phyloP scores from a whole-genome alignment of 441 rosid species.

The Biscutella laevigata region DNA sequence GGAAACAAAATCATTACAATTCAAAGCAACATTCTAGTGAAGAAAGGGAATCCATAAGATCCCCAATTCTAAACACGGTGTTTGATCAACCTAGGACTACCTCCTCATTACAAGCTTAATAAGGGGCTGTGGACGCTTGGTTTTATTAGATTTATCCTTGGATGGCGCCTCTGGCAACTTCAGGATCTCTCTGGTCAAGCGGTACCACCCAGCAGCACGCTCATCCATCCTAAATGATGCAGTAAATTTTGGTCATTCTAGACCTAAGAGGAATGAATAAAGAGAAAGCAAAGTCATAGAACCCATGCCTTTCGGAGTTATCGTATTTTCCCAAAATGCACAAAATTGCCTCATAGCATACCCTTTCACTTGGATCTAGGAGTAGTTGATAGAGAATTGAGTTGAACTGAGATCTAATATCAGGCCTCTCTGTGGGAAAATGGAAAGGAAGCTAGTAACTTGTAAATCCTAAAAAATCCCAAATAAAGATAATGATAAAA shows the following conservation, averaged over 20 bases:
- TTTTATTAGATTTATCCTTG: constrained; percentile 78
- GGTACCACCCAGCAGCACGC: constrained; percentile 98
- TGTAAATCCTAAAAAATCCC: neutral
- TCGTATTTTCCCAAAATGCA: constrained; percentile 86
- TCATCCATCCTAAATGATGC: constrained; percentile 71
- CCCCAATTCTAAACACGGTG: constrained; percentile 1
- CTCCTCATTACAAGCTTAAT: constrained; percentile 99
- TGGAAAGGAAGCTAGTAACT: constrained; percentile 13
- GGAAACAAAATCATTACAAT: constrained; percentile 6
- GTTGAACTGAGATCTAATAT: constrained; percentile 87
- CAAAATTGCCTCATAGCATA: constrained; percentile 92
- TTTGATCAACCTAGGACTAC: constrained; percentile 31
- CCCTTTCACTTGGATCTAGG: constrained; percentile 98
- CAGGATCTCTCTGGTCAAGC: constrained; percentile 90
- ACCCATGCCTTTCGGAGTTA: constrained; percentile 59
- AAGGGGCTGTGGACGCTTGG: constrained; percentile 97
- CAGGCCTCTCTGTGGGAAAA: constrained; percentile 61
- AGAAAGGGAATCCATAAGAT: constrained; percentile 13
- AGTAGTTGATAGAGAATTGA: constrained; percentile 90
- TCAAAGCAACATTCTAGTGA: constrained; percentile 11
- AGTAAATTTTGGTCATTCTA: constrained; percentile 8
- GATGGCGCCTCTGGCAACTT: constrained; percentile 95
- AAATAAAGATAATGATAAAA: constrained; percentile 19
- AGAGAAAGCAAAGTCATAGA: constrained; percentile 15
- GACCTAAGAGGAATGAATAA: neutral